A percentile compares a stretch with the other conserved stretches of the same genome.
These are phyloP conservation scores for Crithidia bombi DNA, from an alignment of 208 protist species.

Conservation along the genomic window DNA sequence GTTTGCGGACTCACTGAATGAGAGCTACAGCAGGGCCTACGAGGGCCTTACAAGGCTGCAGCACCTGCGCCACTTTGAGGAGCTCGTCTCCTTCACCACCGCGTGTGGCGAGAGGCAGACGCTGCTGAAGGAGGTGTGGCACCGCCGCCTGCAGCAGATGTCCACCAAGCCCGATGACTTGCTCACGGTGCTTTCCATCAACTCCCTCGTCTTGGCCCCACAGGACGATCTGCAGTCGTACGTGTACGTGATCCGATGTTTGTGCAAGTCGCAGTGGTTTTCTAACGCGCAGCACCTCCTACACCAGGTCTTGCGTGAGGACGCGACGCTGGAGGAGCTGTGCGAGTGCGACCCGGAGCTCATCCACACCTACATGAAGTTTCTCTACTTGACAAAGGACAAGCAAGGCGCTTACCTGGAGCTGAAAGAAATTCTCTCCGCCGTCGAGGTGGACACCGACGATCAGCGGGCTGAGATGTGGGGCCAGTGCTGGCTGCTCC, in stretches of 20 bases:
- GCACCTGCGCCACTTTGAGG: conserved; percentile 98
- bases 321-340: conserved; percentile 46
- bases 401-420: conserved; percentile 68
- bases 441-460: conserved; percentile 45
- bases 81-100: conserved; percentile 96
- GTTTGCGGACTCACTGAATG: conserved; percentile 85
- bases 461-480: conserved; percentile 62
- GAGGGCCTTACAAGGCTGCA: conserved; percentile 96
- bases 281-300: conserved; percentile 75
- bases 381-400: conserved; percentile 64
- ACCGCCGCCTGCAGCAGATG: conserved; percentile 82
- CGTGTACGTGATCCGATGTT: conserved; percentile 94
- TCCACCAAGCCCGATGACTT: conserved; percentile 92
- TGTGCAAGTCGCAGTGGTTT: conserved; percentile 86
- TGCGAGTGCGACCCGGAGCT: conserved; percentile 77
- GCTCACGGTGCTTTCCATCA: conserved; percentile 95
- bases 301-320: conserved; percentile 48
- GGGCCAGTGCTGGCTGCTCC: conserved; percentile 84
- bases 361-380: conserved; percentile 89
- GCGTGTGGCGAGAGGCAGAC: conserved; percentile 56
- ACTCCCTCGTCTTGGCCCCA: conserved; percentile 93
- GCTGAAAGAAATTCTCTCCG: conserved; percentile 68
- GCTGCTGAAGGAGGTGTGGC: conserved; percentile 90
- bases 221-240: conserved; percentile 94
- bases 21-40: conserved; percentile 93